Evolutionary conservation across 306 rosid genomes (phyloP).

Genomic region (Pterocarpus macrocarpus): DNA sequence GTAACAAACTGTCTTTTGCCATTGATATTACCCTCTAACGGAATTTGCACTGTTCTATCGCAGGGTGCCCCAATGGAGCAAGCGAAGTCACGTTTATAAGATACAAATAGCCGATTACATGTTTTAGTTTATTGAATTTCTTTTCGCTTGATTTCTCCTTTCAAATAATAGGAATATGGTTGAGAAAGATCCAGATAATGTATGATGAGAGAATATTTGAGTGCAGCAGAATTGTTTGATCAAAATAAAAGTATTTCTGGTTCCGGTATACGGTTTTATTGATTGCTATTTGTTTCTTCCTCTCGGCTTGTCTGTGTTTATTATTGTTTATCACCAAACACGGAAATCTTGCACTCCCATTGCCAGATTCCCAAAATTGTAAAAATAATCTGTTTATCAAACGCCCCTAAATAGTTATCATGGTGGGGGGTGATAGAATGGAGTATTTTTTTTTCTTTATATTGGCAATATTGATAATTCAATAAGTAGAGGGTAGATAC

Average conservation of each 20-base stretch:
- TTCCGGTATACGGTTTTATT: background rate
- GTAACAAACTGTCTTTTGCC: background rate
- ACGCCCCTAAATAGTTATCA: too few species aligned
- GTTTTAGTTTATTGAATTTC: constrained; percentile 25
- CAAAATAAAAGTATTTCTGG: constrained; percentile 36
- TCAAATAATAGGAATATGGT: constrained; percentile 32
- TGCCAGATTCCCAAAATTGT: too few species aligned
- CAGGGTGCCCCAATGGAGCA: constrained; percentile 55
- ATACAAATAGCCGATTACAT: constrained; percentile 9
- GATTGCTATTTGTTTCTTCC: constrained; percentile 10
- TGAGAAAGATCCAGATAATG: constrained; percentile 36
- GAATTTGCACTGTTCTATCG: constrained; percentile 40
- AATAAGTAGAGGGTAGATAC: background rate
- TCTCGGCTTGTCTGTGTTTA: background rate
- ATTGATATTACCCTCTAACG: constrained; percentile 38
- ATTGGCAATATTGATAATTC: background rate
- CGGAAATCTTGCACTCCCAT: too few species aligned
- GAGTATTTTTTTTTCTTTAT: background rate
- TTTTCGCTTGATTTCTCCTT: constrained; percentile 13
- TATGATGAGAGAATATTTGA: constrained; percentile 31
- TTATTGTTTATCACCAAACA: too few species aligned
- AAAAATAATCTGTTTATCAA: too few species aligned
- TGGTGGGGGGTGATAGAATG: background rate
- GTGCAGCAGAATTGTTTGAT: constrained; percentile 19
- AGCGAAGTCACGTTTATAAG: constrained; percentile 50